Base-by-base conservation (phyloP, 352 stramenopile genomes). In the Globisporangium nunn region DNA sequence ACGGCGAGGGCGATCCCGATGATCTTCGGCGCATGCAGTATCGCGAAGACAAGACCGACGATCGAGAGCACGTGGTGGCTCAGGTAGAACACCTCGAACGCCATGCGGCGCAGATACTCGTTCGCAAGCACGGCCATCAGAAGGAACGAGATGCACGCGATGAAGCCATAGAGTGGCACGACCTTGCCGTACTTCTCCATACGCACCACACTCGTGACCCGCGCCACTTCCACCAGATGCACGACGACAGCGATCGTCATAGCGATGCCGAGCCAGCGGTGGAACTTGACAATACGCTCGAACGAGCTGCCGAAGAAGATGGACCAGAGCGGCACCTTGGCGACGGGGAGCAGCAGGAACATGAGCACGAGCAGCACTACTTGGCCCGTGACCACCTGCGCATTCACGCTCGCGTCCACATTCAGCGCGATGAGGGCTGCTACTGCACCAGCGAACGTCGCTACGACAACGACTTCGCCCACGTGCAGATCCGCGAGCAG, bases 201-300 rank as follows among this genome's bases (percentile, higher is more conserved):
- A 14, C 64, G 46, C 4, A 65, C 73, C 31, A 82, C 44, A 30
- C 64, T 59, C 12, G 76, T 77, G 11, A 85, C 68, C 8, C 79
- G 40, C 12, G 66, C 67, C 1, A 65, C 74, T 48, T 80, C 54
- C 8, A 89, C 57, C 41, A 91, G 57, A 62, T 93, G 83, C 5
- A 89, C 58, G 41, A 91, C 54, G 37, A 76, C 68, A 6, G 74
- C 68, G 8, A 87, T 46, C 11, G 70, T 78, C 62, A 87, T 67
- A 23, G 68, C 47, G 44, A 89, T 50, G 7, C 81, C 83, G 23
- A 93, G 68, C 77, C 80, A 91, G 50, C 83, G 83, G 61, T 93
- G 83, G 50, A 91, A 93, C 71, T 91, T 91, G 66, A 91, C 60
- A 29, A 91, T 88, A 18, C 83, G 83, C 50, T 93, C 83, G 41